Base-by-base conservation (phyloP, 257 asterid species). In the Plantago ovata region DNA sequence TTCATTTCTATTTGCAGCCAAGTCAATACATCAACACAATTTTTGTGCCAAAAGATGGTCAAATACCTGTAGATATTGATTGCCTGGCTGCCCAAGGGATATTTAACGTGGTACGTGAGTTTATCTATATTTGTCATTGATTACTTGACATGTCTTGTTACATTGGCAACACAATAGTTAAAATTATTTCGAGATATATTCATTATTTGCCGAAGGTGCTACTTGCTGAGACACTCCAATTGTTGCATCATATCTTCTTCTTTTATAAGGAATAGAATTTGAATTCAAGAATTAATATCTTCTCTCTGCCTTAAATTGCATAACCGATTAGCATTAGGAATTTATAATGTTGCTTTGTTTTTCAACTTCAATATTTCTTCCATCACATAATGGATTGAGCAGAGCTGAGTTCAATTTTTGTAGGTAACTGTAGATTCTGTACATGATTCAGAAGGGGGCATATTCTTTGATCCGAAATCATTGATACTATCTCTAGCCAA, bases 361-460 rank as follows among this genome's bases (percentile, higher is more conserved):
- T 13, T 45, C 51, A 15, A 9, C 36, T 28, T 6, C 7, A 28
- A 28, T n/a, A n/a, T n/a, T n/a, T n/a, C n/a, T n/a, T 28, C 36
- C 36, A 24, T 24, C 32, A 24, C 36, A 28, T 28, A 28, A 28
- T 28, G 36, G 36, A 3, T 28, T 28, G 36, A 28, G 36, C 36
- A 28, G 36, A 28, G 7, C 11, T 51, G 22, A 13, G 38, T 49
- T 21, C 49, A 22, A 43, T 67, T 54, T 67, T 70, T 75, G 79
- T 70, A 88, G 96, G 87, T 88, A 22, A 67, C 84, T n/a, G 93
- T 92, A 22, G 85, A 92, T 66, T 83, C 96, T 1, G 56, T 78
- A 10, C 80, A 42, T 15, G 96, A 92, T 58, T 69, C 85, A 42
- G 68, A 79, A 32, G 84, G 70, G 9, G 94, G 95, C 32, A 60